Conservation (phyloP, 352 stramenopile genomes). For the Phytophthora boehmeriae region DNA sequence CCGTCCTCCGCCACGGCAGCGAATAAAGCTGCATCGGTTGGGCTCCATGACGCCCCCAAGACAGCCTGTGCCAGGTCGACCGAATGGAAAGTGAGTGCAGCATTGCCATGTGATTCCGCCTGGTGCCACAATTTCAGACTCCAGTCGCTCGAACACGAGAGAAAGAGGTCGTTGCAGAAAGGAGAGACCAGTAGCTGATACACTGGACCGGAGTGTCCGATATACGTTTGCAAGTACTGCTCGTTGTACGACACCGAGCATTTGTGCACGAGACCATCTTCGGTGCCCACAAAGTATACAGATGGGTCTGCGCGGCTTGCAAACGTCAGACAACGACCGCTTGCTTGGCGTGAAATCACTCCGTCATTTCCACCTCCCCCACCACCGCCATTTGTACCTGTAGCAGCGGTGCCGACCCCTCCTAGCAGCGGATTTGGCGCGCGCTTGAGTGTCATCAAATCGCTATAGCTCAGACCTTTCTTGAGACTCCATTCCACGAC, state of each 20-base stretch:
- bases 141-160: constrained; percentile 92
- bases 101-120: constrained; percentile 45
- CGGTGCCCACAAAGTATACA: constrained; percentile 91
- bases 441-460: constrained; percentile 92
- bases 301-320: constrained; percentile 66
- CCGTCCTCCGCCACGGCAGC: constrained; percentile 88
- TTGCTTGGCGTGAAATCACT: constrained; percentile 89
- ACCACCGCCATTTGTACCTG: constrained; percentile 20
- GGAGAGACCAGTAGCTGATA: constrained; percentile 90
- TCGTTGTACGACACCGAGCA: constrained; percentile 94
- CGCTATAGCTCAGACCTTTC: constrained; percentile 88
- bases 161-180: constrained; percentile 84
- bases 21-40: constrained; percentile 83
- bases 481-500: constrained; percentile 95
- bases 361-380: constrained; percentile 39
- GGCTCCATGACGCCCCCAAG: constrained; percentile 88
- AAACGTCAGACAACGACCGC: constrained; percentile 91
- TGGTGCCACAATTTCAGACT: constrained; percentile 90
- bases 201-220: constrained; percentile 86
- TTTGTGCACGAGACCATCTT: constrained; percentile 93
- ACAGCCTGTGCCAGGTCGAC: constrained; percentile 84
- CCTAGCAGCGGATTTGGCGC: constrained; percentile 73
- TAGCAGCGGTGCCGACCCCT: constrained; percentile 49
- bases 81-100: constrained; percentile 68
- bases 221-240: constrained; percentile 93